Evolutionary conservation across 768 basidiomycete species (phyloP), one percentile per base, ranked within the genome.

Genomic region (Phylloporus sp.): DNA sequence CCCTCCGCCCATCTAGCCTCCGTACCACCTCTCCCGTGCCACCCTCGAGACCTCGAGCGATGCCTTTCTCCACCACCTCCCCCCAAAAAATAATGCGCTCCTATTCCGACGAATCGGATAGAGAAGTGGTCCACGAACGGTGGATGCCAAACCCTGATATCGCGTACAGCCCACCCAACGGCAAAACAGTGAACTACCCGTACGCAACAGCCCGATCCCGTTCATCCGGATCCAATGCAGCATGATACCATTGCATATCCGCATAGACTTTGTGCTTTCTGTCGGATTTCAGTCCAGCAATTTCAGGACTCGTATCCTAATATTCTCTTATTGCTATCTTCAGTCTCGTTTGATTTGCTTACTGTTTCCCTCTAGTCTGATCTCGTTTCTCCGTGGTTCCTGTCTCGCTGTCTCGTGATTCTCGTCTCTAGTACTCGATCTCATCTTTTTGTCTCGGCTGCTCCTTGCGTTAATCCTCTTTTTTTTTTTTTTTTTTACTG

Each of bases 31-130:
- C 67, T 31, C 67, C 67, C 2, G 57, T 69, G 48, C 53, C 62
- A 53, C 64, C 66, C 7, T 70, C 76, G 32, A 78, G 76, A 61
- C 69, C 76, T 15, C 80, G 82, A 41, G 69, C 73, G 53, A 71
- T 80, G 61, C 79, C 81, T 20, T 70, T 72, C 46, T 60, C 72
- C 29, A 57, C 65, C 38, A 71, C 79, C 15, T 78, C 80, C 23
- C 79, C 82, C 47, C 76, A 78, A 42, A 82, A 80, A 74, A 78
- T 84, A 69, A 65, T 59, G 45, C 79, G 84, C 47, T 80, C 82
- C 29, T 75, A 80, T 54, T 83, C 82, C 48, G 85, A 87, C 62
- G 84, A 85, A 71, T 85, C 84, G 56, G 72, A 71, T 52, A 69
- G 67, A 58, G 72, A 78, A 56, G 71, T 73, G 65, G 79, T 82